Evolutionary conservation across 192 early-diverging fungal species (phyloP), one percentile per base, ranked within the genome.

Genomic region (Coemansia asiatica): DNA sequence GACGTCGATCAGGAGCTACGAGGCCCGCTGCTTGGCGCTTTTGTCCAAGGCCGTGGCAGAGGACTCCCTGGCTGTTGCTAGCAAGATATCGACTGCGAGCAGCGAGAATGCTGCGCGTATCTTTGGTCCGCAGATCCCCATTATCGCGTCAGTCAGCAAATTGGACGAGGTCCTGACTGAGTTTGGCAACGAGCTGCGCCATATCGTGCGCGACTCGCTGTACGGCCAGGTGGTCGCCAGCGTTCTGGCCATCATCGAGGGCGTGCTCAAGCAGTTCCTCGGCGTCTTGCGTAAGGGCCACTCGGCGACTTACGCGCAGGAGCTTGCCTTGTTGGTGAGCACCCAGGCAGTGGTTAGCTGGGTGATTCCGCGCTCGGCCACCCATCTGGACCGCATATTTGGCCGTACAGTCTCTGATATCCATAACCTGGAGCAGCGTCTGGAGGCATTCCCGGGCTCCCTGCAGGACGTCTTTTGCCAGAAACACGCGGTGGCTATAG

Each of bases 1-100:
- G 27, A 74, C 79, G 47, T 86, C 88, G 8, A 88, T 96, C 47
- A 76, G 87, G 22, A 83, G 81, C 28, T 91, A 93, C 71, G 85
- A 93, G 54, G 68, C 77, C 4, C 74, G 85, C 6, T 87, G 85
- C 56, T 67, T 87, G 33, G 84, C 87, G 40, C 78, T 82, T 28
- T 82, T 95, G 62, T 81, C 85, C 51, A 84, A 87, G 53, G 81
- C 86, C 19, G 84, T 91, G 29, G 74, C 86, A 51, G 83, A 85
- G 48, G 95, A 97, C 60, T 72, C 71, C 4, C 90, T 94, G 66
- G 68, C 70, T 8, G 72, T 87, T 21, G 84, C 89, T 16, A 79
- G 74, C 66, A 74, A 77, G 57, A 74, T 79, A 10, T 74, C 73
- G 36, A 76, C 70, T 0, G 65, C 68, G 2, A 60, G 58, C 51